Evolutionary conservation across 768 basidiomycete species (phyloP).

Genomic region (Trametes meyenii): DNA sequence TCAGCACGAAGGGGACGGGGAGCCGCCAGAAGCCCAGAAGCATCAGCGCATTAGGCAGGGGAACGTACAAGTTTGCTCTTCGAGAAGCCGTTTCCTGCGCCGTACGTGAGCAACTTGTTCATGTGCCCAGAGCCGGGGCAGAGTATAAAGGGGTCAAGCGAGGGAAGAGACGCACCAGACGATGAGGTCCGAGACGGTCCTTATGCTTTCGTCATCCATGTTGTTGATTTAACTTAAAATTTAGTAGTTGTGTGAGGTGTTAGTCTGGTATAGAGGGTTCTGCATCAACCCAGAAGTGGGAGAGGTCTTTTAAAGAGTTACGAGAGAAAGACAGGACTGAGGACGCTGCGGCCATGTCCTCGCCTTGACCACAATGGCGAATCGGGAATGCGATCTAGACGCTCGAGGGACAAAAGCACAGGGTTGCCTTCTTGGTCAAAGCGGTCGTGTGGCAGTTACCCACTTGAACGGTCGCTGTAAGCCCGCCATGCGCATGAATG

Average conservation of each 20-base stretch:
- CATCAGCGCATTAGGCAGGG: background rate
- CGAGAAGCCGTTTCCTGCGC: constrained; percentile 37
- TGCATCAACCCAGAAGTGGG: constrained; percentile 10
- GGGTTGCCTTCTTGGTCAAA: background rate
- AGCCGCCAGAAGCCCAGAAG: background rate
- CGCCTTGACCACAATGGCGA: constrained; percentile 14
- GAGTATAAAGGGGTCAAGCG: background rate
- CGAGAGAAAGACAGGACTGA: background rate
- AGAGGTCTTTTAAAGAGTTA: constrained; percentile 7
- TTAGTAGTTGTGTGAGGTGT: background rate
- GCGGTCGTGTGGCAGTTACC: background rate
- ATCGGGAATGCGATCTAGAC: constrained; percentile 16
- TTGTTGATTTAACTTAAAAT: background rate
- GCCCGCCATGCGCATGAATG: background rate
- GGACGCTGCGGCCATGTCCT: constrained; percentile 11
- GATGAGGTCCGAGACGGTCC: constrained; percentile 16
- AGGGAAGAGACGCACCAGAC: constrained; percentile 23
- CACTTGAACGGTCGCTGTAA: background rate
- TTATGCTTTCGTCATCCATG: constrained; percentile 26
- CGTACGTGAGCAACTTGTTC: background rate
- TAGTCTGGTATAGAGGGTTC: constrained; percentile 5
- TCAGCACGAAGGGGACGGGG: background rate
- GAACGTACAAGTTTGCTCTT: constrained; percentile 38
- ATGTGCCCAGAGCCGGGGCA: constrained; percentile 6
- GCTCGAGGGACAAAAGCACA: constrained; percentile 14